Evolutionary conservation across 1,284 basidiomycete genomes (phyloP), one percentile per base, ranked within the genome.

Genomic region (Cerrena zonata): DNA sequence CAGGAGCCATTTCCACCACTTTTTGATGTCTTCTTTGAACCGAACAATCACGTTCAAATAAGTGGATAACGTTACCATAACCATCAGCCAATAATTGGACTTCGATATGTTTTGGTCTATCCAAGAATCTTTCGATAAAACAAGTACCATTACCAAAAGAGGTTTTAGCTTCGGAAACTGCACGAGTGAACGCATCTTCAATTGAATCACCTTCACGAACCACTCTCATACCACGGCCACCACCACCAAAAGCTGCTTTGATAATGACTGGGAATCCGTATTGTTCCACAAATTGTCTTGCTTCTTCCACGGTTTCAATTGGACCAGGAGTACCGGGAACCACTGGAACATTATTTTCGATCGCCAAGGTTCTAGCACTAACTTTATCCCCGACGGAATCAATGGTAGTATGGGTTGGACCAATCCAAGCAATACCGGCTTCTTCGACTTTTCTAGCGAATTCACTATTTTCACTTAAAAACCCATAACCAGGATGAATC

Each of bases 401-500:
- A 61, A 99, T 99, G 62, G 94, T 94, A 69, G 96, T 90, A 37
- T 95, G 94, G 37, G 90, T 78, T 41, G 96, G 96, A 23, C 96
- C 96, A 60, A 99, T 89, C 70, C 99, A 99, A 37, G 94, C 92
- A 59, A 99, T 84, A 42, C 96, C 96, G 43, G 96, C 96, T 65
- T 90, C 88, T 71, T 98, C 95, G 56, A 99, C 95, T 72, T 95
- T 95, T 55, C 85, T 82, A 23, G 96, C 96, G 64, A 99, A 99
- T 58, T 78, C 79, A 47, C 94, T 93, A 70, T 99, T 99, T 73
- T 99, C 96, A 44, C 94, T 90, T 25, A 99, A 77, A 82, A 99
- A 99, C 54, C 95, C 95, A 67, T 98, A 98, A 53, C 93, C 93
- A 15, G 94, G 94, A 72, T 98, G 96, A 67, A 99, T 99, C 95